These are phyloP conservation scores for Saccharum hybrid DNA, from an alignment of 202 grass and related monocot genomes.

Conservation along the genomic window DNA sequence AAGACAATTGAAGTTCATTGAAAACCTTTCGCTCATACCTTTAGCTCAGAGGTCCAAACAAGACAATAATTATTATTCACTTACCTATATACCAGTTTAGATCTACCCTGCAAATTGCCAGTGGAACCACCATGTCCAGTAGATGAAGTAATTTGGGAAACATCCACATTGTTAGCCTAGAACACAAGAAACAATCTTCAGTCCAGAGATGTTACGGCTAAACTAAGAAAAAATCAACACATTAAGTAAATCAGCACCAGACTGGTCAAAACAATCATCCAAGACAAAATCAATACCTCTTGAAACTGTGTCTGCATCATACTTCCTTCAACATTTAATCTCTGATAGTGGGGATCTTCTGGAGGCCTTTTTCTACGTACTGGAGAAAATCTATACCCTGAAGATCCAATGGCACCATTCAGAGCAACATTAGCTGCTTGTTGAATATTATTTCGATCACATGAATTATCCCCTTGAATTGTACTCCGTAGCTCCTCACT, in stretches of 20 bases:
- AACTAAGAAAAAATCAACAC: conserved; percentile 24
- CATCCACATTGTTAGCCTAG: conserved; percentile 46
- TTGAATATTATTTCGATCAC: conserved; percentile 56
- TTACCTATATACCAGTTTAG: conserved; percentile 54
- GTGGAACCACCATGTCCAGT: conserved; percentile 44
- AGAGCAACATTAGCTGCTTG: conserved; percentile 65
- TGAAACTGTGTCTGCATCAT: conserved; percentile 35
- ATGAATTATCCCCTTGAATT: conserved; percentile 57
- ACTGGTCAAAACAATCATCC: conserved; percentile 19
- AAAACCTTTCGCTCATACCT: background rate
- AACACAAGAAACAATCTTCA: conserved; percentile 42
- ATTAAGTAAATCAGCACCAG: conserved; percentile 8
- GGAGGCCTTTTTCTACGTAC: conserved; percentile 56
- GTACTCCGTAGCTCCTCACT: conserved; percentile 61
- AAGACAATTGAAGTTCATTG: conserved; percentile 9
- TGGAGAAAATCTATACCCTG: conserved; percentile 61
- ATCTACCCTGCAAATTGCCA: conserved; percentile 42
- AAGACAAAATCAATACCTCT: conserved; percentile 42
- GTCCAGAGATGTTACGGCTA: background rate
- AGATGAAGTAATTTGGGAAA: conserved; percentile 44
- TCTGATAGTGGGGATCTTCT: conserved; percentile 50
- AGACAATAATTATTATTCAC: conserved; percentile 30
- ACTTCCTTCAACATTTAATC: conserved; percentile 48
- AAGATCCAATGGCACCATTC: conserved; percentile 64
- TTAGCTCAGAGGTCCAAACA: background rate